These are phyloP conservation scores for Naganishia vaughanmartiniae DNA, from an alignment of 768 basidiomycete species.

Conservation along the genomic window DNA sequence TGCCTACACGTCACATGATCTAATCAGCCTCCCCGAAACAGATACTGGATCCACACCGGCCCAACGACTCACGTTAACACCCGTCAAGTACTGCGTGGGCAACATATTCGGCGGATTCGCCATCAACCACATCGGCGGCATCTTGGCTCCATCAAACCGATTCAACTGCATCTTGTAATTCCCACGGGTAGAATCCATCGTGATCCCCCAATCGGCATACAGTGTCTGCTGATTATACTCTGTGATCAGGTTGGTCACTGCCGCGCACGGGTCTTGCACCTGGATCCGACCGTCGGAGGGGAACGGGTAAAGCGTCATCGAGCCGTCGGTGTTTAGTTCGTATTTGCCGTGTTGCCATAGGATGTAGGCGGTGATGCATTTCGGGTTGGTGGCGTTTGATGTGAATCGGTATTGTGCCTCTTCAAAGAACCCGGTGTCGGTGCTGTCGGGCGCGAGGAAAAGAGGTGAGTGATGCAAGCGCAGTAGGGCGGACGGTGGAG, in stretches of 20 bases:
- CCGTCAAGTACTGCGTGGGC: slow-evolving; percentile 67
- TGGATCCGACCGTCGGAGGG: slow-evolving; percentile 83
- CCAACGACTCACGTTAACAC: slow-evolving; percentile 45
- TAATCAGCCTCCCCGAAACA: not conserved
- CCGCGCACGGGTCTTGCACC: slow-evolving; percentile 88
- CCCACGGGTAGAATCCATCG: slow-evolving; percentile 62
- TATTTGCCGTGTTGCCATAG: slow-evolving; percentile 87
- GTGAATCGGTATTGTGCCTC: slow-evolving; percentile 84
- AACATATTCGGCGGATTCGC: slow-evolving; percentile 79
- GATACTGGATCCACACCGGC: not conserved
- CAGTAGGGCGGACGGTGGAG: slow-evolving; percentile 12
- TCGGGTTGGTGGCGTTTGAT: slow-evolving; percentile 78
- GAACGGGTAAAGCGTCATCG: slow-evolving; percentile 69
- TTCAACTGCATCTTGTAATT: slow-evolving; percentile 71
- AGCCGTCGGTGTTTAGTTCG: slow-evolving; percentile 68
- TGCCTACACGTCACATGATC: not conserved
- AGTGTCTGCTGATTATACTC: slow-evolving; percentile 66
- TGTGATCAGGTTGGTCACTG: slow-evolving; percentile 81
- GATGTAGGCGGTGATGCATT: slow-evolving; percentile 83
- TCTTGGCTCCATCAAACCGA: slow-evolving; percentile 70
- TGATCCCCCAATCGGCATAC: slow-evolving; percentile 66
- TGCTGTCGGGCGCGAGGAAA: slow-evolving; percentile 55
- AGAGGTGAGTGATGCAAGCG: not conserved
- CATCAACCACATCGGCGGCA: slow-evolving; percentile 60
- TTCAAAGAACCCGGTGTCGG: slow-evolving; percentile 75